Percentiles rank a stretch among this genome's conserved stretches.
These are phyloP conservation scores for Aureobasidium sp. DNA, from an alignment of 2,329 filamentous ascomycete genomes.

Conservation along the genomic window DNA sequence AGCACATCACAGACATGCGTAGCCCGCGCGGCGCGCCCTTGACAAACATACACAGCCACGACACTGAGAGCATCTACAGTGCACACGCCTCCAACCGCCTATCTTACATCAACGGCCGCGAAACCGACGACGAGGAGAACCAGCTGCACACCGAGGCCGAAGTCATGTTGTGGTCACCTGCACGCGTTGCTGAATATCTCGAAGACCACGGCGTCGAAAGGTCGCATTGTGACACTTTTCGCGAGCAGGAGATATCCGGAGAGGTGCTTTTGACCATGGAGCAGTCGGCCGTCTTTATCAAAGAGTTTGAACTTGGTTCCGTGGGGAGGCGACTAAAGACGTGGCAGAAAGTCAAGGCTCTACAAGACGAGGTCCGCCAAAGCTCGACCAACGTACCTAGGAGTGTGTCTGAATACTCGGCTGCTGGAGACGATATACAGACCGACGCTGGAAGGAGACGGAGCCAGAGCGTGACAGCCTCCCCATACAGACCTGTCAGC, in stretches of 20 bases:
- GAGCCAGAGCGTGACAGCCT: conserved; percentile 27
- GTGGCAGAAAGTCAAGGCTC: conserved; percentile 89
- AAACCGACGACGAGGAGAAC: conserved; percentile 89
- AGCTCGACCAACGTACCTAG: conserved; percentile 40
- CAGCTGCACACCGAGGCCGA: conserved; percentile 61
- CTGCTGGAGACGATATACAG: conserved; percentile 24
- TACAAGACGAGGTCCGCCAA: conserved; percentile 78
- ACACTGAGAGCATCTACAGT: conserved; percentile 84
- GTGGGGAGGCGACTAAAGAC: conserved; percentile 86
- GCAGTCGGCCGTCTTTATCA: conserved; percentile 89
- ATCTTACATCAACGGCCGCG: conserved; percentile 89
- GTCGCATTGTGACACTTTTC: conserved; percentile 87
- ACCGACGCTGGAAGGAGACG: conserved; percentile 41
- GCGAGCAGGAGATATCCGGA: conserved; percentile 91
- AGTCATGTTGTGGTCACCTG: conserved; percentile 71
- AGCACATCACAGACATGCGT: conserved; percentile 86
- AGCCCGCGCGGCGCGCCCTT: conserved; percentile 54
- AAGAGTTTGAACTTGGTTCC: conserved; percentile 87
- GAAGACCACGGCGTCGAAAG: conserved; percentile 79
- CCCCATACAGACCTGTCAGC: conserved; percentile 6
- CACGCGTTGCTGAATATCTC: conserved; percentile 81
- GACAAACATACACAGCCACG: conserved; percentile 46
- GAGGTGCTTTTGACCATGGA: conserved; percentile 93
- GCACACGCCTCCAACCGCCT: conserved; percentile 57
- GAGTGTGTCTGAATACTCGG: conserved; percentile 37